Evolutionary conservation across 2,329 filamentous ascomycete species (phyloP).

Genomic region (Botrytis pseudocinerea): DNA sequence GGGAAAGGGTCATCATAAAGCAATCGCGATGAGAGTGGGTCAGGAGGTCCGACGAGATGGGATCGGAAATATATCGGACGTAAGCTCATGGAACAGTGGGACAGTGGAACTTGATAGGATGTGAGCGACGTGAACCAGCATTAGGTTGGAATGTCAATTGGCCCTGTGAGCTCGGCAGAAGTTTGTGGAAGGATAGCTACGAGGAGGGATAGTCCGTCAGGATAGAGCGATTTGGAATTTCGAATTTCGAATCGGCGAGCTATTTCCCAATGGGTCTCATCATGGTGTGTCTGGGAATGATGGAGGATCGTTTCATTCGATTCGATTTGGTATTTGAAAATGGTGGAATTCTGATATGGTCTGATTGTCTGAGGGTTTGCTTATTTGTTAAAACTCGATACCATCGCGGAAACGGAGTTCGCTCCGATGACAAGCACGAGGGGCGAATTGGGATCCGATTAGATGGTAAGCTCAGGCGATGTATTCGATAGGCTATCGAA

Average conservation of each 20-base stretch:
- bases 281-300: not conserved
- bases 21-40: not conserved
- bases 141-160: not conserved
- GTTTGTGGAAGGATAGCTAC: not conserved
- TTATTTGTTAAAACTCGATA: not conserved
- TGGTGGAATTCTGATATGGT: not conserved
- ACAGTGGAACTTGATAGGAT: not conserved
- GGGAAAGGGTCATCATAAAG: not conserved
- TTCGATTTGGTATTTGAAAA: not conserved
- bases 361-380: not conserved
- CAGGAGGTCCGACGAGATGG: not conserved
- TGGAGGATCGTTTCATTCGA: not conserved
- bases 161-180: not conserved
- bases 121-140: not conserved
- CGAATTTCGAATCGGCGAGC: not conserved
- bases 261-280: not conserved
- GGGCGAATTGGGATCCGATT: not conserved
- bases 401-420: not conserved
- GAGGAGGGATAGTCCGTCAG: not conserved
- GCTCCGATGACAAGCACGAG: not conserved
- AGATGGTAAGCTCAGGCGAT: not conserved
- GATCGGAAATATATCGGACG: not conserved
- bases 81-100: not conserved
- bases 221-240: not conserved
- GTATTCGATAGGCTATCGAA: not conserved